Conservation (phyloP, 768 basidiomycete species). For the Lentinula sp. region DNA sequence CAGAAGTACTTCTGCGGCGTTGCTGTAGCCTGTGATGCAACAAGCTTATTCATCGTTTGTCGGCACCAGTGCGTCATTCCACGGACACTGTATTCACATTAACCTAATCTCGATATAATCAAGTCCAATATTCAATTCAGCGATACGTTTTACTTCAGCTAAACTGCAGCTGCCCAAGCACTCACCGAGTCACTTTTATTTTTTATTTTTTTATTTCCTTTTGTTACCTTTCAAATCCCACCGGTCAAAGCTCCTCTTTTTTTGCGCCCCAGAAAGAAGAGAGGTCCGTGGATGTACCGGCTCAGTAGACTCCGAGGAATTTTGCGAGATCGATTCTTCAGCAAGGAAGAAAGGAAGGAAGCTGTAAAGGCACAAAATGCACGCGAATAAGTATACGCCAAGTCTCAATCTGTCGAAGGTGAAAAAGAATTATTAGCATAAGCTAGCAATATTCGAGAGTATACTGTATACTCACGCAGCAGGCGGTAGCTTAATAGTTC, state of each 20-base stretch:
- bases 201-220: too few relatives aligned
- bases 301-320: background rate
- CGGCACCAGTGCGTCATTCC: background rate
- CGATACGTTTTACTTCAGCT: too few relatives aligned
- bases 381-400: background rate
- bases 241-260: background rate
- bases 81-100: background rate
- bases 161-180: background rate
- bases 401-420: background rate
- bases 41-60: background rate
- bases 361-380: background rate
- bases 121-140: too few relatives aligned
- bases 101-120: background rate
- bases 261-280: background rate
- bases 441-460: background rate
- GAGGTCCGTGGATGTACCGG: slow-evolving; percentile 4
- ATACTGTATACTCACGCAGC: background rate
- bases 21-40: background rate
- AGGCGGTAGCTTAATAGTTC: background rate
- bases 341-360: background rate
- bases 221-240: background rate
- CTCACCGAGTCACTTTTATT: background rate
- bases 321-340: background rate
- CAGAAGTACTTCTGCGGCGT: background rate
- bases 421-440: background rate